These are phyloP conservation scores for Helotiales sp. DNA, from an alignment of 2,329 filamentous ascomycete genomes.

Conservation along the genomic window DNA sequence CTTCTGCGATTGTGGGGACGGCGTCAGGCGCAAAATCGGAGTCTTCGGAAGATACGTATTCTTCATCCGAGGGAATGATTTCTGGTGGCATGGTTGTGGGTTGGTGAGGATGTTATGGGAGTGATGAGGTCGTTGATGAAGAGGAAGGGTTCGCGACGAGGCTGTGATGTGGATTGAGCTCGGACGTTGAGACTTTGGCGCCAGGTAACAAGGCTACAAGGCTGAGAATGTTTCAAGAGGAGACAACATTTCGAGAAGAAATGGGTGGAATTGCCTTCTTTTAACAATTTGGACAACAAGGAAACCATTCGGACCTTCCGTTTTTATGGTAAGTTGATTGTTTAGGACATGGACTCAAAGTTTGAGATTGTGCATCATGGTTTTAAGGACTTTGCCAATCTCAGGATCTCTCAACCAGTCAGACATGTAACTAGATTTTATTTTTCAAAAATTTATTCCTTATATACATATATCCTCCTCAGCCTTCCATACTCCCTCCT, in stretches of 20 bases:
- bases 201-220: background rate
- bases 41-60: constrained; percentile 71
- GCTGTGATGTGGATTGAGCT: no score
- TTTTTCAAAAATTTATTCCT: background rate
- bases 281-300: no score
- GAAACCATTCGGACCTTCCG: no score
- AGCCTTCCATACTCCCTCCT: background rate
- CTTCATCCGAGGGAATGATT: constrained; percentile 39
- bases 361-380: no score
- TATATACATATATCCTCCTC: background rate
- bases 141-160: background rate
- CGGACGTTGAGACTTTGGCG: background rate
- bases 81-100: constrained; percentile 30
- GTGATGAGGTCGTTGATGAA: background rate
- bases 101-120: constrained; percentile 1
- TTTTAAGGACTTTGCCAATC: no score
- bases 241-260: no score
- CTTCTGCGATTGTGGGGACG: constrained; percentile 41
- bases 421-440: no score
- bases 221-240: background rate
- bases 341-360: no score
- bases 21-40: constrained; percentile 70
- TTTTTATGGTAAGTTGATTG: no score
- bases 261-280: no score
- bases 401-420: no score